Conservation (phyloP, 768 basidiomycete genomes). For the Russula compacta region DNA sequence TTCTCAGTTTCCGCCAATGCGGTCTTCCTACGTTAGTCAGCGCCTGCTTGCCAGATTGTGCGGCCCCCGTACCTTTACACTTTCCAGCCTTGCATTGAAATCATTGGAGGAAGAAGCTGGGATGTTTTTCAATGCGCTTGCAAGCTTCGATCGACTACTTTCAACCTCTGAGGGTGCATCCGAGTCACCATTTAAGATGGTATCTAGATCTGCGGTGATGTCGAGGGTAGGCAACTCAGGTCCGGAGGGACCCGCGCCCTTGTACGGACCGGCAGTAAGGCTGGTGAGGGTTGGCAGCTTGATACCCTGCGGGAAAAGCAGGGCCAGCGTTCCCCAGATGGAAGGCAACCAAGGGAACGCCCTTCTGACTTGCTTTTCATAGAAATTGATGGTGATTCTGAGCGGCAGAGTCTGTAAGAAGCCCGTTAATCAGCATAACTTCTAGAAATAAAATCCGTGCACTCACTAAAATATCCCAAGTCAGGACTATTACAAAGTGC, state of each 20-base stretch:
- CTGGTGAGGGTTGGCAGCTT: constrained; percentile 7
- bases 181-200: neutral
- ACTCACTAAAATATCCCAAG: constrained; percentile 5
- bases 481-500: neutral
- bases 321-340: constrained; percentile 1
- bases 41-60: neutral
- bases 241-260: constrained; percentile 11
- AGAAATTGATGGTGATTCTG: constrained; percentile 9
- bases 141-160: constrained; percentile 7
- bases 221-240: neutral
- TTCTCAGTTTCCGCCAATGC: constrained; percentile 1
- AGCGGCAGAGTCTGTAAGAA: constrained; percentile 10
- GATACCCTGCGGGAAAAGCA: constrained; percentile 16
- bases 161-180: neutral
- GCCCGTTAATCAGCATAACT: neutral
- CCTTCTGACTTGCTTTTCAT: constrained; percentile 8
- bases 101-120: neutral
- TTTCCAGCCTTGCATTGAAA: neutral
- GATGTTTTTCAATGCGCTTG: constrained; percentile 6
- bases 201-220: neutral
- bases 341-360: constrained; percentile 15
- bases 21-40: neutral
- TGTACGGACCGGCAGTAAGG: constrained; percentile 4
- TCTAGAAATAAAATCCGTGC: neutral
- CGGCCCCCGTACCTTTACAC: constrained; percentile 3